Percentiles rank a stretch among this genome's conserved stretches.
Evolutionary conservation across 345 rosid species (phyloP).

Genomic region (Anastatica hierochuntica): DNA sequence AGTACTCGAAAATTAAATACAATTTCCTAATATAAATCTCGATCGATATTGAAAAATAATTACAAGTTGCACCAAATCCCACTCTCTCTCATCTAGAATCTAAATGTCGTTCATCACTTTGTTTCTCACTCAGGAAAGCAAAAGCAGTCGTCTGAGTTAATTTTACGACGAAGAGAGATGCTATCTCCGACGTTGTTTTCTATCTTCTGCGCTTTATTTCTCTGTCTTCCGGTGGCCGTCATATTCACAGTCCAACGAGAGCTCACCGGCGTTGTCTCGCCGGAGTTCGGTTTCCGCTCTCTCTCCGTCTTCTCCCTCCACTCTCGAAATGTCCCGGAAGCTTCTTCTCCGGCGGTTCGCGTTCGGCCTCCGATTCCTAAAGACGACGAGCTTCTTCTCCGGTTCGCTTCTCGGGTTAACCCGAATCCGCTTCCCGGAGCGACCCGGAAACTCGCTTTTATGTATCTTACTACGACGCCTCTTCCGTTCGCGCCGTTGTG

Average conservation of each 20-base stretch:
- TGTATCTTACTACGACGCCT: slow-evolving; percentile 57
- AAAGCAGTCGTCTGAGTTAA: slow-evolving; percentile 1
- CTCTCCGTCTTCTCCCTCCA: slow-evolving; percentile 8
- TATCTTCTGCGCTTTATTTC: slow-evolving; percentile 47
- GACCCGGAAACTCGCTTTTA: slow-evolving; percentile 54
- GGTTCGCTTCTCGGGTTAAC: slow-evolving; percentile 37
- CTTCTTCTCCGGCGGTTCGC: slow-evolving; percentile 5
- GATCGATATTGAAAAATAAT: no score
- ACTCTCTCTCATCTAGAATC: slow-evolving; percentile 14
- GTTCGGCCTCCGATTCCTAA: slow-evolving; percentile 23
- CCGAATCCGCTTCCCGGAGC: slow-evolving; percentile 24
- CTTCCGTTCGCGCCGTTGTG: slow-evolving; percentile 61
- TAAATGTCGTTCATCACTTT: background rate
- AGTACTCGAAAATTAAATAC: background rate
- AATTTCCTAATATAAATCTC: no score
- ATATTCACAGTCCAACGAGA: slow-evolving; percentile 39
- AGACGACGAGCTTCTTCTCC: slow-evolving; percentile 43
- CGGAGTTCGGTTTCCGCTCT: slow-evolving; percentile 4
- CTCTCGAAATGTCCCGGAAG: slow-evolving; percentile 9
- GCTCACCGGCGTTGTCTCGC: slow-evolving; percentile 14
- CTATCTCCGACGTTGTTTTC: slow-evolving; percentile 43
- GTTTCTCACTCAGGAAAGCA: slow-evolving; percentile 2
- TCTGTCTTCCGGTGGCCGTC: slow-evolving; percentile 53
- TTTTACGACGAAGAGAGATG: slow-evolving; percentile 18
- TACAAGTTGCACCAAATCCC: slow-evolving; percentile 29